Base-by-base conservation (phyloP, 1,139 yeast species). In the Candida freyschussii region DNA sequence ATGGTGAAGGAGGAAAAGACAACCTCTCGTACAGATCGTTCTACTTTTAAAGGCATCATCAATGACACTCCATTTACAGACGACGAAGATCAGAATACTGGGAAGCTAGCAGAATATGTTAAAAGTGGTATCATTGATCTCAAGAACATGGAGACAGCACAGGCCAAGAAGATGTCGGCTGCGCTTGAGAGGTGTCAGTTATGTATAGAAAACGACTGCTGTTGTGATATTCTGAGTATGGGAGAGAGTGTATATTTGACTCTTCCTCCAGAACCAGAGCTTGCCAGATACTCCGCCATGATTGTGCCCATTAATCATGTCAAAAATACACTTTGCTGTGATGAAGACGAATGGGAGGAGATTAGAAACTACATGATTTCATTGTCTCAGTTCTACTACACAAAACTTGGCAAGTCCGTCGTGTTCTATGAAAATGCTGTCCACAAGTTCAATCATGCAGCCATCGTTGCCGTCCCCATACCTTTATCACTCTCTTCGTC, bases 361-460 rank as follows among this genome's bases (percentile, higher is more conserved):
- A 57, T 70, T 3, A 27, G 36, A 19, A 62, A 64, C 29, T 64
- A 62, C 38, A 66, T 69, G 74, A 56, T 59, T 28, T 50, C 62
- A 13, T 47, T 70, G 13, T 53, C 64, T 0, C 44, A 49, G 24
- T 60, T 65, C 56, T 70, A 69, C 52, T 57, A 54, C 25, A 37
- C 55, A 4, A 53, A 48, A 21, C 32, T 55, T 25, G 56, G 59
- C 18, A 54, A 55, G 34, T 57, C 60, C 4, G 68, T 66, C 6
- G 37, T 70, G 9, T 70, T 70, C 40, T 69, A 69, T 43, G 76
- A 70, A 43, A 58, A 56, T 22, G 67, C 71, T 1, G 56, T 60
- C 1, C 35, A 47, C 6, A 50, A 48, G 12, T 39, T 46, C 13
- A 44, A 51, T n/a, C 76, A 70, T 44, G 65, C 70, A 10, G 47